Evolutionary conservation across 2,329 filamentous ascomycete genomes (phyloP).

Genomic region (Cladosporium sp.): DNA sequence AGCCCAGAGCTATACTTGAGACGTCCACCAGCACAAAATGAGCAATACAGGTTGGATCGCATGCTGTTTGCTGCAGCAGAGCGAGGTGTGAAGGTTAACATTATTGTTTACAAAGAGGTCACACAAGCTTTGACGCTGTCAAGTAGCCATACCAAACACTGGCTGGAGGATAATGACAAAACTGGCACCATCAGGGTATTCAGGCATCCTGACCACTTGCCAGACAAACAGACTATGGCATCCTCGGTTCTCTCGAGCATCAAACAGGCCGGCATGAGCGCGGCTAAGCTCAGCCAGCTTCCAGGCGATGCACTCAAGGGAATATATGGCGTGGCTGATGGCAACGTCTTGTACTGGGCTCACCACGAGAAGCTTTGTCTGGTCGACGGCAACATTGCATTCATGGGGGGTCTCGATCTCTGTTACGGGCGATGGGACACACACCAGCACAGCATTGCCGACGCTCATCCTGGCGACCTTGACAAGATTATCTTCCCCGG

Average conservation of each 20-base stretch:
- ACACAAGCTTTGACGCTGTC: constrained; percentile 50
- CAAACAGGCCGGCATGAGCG: constrained; percentile 52
- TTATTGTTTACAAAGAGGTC: constrained; percentile 87
- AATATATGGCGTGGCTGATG: constrained; percentile 75
- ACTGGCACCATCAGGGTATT: constrained; percentile 86
- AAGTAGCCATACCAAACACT: constrained; percentile 72
- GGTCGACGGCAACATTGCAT: constrained; percentile 71
- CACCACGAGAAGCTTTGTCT: constrained; percentile 89
- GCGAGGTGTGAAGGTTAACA: constrained; percentile 75
- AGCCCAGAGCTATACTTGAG: constrained; percentile 84
- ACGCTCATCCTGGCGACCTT: constrained; percentile 73
- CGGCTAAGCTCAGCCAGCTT: constrained; percentile 56
- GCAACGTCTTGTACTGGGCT: constrained; percentile 83
- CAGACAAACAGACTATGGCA: constrained; percentile 63
- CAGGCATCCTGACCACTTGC: constrained; percentile 81
- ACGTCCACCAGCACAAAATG: constrained; percentile 73
- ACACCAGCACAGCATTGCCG: constrained; percentile 73
- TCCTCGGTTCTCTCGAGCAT: constrained; percentile 53
- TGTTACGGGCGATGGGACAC: constrained; percentile 87
- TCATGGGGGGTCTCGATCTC: constrained; percentile 88
- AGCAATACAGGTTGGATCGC: constrained; percentile 76
- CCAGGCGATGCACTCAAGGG: constrained; percentile 69
- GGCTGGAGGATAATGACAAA: constrained; percentile 62
- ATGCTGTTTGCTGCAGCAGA: constrained; percentile 78
- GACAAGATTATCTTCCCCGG: constrained; percentile 76